Evolutionary conservation across 2,329 filamentous ascomycete genomes (phyloP), one percentile per base, ranked within the genome.

Genomic region (Cucurbitaria berberidis): DNA sequence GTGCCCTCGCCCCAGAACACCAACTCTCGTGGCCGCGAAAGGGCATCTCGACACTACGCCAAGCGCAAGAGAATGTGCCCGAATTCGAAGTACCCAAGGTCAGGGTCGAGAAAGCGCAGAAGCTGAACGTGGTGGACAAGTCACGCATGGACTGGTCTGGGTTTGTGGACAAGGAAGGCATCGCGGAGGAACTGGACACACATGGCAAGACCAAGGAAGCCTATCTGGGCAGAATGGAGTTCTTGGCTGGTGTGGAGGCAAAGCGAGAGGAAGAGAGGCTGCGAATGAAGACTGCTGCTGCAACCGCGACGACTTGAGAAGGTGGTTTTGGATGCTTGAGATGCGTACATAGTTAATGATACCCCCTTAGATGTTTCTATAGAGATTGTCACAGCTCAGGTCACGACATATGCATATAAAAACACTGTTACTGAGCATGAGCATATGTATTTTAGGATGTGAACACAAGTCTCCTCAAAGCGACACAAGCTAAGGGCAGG

Each of bases 121-220:
- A 86, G 65, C 81, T 88, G 74, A 88, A 86, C 60, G 86, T 85
- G 0, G 84, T 88, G 44, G 84, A 87, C 72, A 88, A 88, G 72
- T 86, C 83, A 26, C 81, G 84, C 47, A 75, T 87, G 64, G 86
- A 88, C 62, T 88, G 86, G 86, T 84, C 83, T 18, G 80, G 81
- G 10, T 86, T 86, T 64, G 85, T 88, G 35, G 83, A 86, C 65
- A 75, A 82, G 47, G 82, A 82, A 40, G 84, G 85, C 26, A 81
- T 87, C 51, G 80, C 81, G 51, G 84, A 86, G 51, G 86, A 88
- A 69, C 69, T 88, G 65, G 81, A 83, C 49, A 79, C 79, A 40
- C 84, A 86, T 67, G 84, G 83, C 57, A 85, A 84, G 68, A 84
- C 84, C 10, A 86, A 86, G 64, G 81, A 83, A 48, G 83, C 83